A percentile compares a stretch with the other conserved stretches of the same genome.
Conservation (phyloP, 106 monocot species). For the Gastrodia elata region DNA sequence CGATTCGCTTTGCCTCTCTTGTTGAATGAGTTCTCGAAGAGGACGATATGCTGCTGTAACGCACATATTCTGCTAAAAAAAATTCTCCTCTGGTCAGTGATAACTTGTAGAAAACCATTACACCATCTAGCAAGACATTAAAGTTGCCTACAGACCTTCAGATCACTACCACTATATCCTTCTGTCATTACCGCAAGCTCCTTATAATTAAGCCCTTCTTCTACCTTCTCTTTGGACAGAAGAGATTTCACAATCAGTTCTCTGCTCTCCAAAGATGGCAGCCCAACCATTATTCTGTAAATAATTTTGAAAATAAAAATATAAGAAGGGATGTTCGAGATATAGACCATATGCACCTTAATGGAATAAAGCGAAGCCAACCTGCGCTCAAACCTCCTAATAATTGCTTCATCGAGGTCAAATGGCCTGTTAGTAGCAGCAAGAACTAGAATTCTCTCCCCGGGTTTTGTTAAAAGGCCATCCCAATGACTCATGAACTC, state of each 20-base stretch:
- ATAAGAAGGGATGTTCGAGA: neutral
- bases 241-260: conserved; percentile 61
- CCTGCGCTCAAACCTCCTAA: conserved; percentile 87
- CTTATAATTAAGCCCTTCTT: conserved; percentile 52
- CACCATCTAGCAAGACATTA: neutral
- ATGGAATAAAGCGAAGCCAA: conserved; percentile 8
- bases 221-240: conserved; percentile 70
- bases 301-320: conserved; percentile 3
- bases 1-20: conserved; percentile 69
- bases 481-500: conserved; percentile 96
- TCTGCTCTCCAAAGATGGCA: conserved; percentile 59
- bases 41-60: conserved; percentile 83
- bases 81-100: conserved; percentile 6
- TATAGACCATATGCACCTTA: neutral
- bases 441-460: conserved; percentile 79
- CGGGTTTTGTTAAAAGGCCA: conserved; percentile 63
- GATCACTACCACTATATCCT: conserved; percentile 85
- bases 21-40: conserved; percentile 68
- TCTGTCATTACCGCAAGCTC: conserved; percentile 78
- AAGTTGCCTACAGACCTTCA: conserved; percentile 43
- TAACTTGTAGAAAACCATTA: neutral
- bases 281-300: conserved; percentile 75
- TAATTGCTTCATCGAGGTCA: conserved; percentile 91
- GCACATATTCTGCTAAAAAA: conserved; percentile 65
- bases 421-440: conserved; percentile 87